Evolutionary conservation across 148 eudicot genomes (phyloP).

Genomic region (Dysphania ambrosioides): DNA sequence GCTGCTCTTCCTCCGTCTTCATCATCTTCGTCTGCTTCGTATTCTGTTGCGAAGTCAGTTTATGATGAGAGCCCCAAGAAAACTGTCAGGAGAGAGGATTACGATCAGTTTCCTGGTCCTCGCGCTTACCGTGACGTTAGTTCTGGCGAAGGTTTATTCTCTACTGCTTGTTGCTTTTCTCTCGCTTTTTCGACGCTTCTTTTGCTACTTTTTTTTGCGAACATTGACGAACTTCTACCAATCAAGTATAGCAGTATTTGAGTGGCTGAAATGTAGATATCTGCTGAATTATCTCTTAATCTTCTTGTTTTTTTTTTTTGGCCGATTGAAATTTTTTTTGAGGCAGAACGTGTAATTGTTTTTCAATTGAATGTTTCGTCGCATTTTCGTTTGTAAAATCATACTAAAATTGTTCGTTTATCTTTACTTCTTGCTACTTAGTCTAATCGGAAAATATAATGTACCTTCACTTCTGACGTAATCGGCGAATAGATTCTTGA

Average conservation of each 20-base stretch:
- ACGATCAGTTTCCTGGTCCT: conserved; percentile 15
- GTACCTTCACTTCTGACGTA: too few relatives aligned
- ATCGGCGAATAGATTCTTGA: background rate
- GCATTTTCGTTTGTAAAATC: too few relatives aligned
- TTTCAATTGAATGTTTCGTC: background rate
- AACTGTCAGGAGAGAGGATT: background rate
- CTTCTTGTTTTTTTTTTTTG: too few relatives aligned
- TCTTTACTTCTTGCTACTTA: too few relatives aligned
- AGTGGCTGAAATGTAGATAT: background rate
- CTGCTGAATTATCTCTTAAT: background rate
- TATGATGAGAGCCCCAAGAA: conserved; percentile 1
- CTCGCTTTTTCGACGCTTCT: too few relatives aligned
- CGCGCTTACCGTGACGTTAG: conserved; percentile 17
- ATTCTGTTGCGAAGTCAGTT: background rate
- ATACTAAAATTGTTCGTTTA: too few relatives aligned
- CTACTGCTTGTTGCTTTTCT: too few relatives aligned
- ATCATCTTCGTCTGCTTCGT: background rate
- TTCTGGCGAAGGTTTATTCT: conserved; percentile 22
- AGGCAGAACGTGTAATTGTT: background rate
- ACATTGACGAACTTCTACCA: too few relatives aligned
- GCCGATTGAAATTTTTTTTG: background rate
- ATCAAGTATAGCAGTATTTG: too few relatives aligned
- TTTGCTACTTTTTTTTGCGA: background rate
- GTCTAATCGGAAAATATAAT: too few relatives aligned
- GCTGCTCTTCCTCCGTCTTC: background rate